Evolutionary conservation across 768 basidiomycete genomes (phyloP).

Genomic region (Pisolithus tinctorius): DNA sequence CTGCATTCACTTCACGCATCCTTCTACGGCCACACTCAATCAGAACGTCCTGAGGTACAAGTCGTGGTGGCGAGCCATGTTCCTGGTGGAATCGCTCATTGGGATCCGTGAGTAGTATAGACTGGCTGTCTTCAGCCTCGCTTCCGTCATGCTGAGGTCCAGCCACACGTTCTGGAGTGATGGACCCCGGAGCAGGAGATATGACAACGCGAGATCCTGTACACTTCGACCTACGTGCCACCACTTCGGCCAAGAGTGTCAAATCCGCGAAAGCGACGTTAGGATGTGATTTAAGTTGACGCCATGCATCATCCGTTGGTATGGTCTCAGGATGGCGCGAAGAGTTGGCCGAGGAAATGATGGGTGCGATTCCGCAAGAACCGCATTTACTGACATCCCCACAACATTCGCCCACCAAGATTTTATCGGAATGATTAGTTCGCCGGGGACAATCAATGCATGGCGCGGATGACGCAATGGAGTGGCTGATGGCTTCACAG

Average conservation of each 20-base stretch:
- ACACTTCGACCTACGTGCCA: constrained; percentile 76
- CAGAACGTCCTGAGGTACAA: constrained; percentile 57
- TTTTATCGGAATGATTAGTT: constrained; percentile 18
- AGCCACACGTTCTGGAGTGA: constrained; percentile 39
- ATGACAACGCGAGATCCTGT: constrained; percentile 61
- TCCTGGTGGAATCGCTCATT: constrained; percentile 45
- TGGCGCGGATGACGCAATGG: constrained; percentile 42
- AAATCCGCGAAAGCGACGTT: constrained; percentile 84
- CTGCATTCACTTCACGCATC: constrained; percentile 62
- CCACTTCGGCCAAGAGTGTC: constrained; percentile 79
- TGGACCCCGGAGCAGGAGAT: constrained; percentile 44
- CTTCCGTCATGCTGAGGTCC: constrained; percentile 7
- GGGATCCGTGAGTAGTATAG: constrained; percentile 47
- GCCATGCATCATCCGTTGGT: constrained; percentile 79
- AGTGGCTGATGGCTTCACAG: constrained; percentile 66
- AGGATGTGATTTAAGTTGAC: constrained; percentile 79
- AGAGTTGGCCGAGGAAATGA: constrained; percentile 16
- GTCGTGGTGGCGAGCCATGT: constrained; percentile 39
- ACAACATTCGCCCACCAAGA: constrained; percentile 31
- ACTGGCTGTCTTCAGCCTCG: constrained; percentile 21
- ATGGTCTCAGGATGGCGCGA: constrained; percentile 44
- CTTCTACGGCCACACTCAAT: constrained; percentile 55
- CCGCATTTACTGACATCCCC: constrained; percentile 27
- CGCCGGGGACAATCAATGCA: constrained; percentile 53
- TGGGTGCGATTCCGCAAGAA: constrained; percentile 28